Evolutionary conservation across 208 protist species (phyloP).

Genomic region (Wallacemonas collosoma): DNA sequence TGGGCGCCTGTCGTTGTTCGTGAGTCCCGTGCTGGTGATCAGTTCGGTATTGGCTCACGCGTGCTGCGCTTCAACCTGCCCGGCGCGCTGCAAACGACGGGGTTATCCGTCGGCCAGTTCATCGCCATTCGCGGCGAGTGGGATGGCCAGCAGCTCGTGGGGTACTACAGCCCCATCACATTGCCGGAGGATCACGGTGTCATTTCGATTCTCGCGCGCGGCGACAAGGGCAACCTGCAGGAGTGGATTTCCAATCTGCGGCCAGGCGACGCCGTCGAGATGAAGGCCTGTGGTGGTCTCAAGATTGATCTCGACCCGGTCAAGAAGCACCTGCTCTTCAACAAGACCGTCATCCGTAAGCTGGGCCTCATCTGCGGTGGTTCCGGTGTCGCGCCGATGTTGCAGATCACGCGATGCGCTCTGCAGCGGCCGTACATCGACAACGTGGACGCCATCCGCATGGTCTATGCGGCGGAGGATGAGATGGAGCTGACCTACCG

Average conservation of each 20-base stretch:
- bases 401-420: conserved; percentile 76
- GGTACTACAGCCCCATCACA: conserved; percentile 76
- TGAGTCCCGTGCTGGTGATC: conserved; percentile 45
- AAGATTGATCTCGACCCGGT: conserved; percentile 40
- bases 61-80: conserved; percentile 73
- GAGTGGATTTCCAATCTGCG: conserved; percentile 65
- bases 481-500: conserved; percentile 66
- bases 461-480: conserved; percentile 69
- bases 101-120: conserved; percentile 66
- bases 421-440: conserved; percentile 51
- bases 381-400: conserved; percentile 76
- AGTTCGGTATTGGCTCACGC: conserved; percentile 57
- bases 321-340: conserved; percentile 54
- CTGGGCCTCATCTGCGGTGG: conserved; percentile 65
- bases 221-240: conserved; percentile 66
- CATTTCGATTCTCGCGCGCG: conserved; percentile 53
- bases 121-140: conserved; percentile 58
- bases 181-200: conserved; percentile 56
- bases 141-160: conserved; percentile 47
- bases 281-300: conserved; percentile 63
- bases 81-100: conserved; percentile 52
- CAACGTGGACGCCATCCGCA: conserved; percentile 48
- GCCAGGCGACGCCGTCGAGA: conserved; percentile 71
- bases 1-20: conserved; percentile 61
- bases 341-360: conserved; percentile 41